Base-by-base conservation (phyloP, 345 rosid species). In the Laguncularia racemosa region DNA sequence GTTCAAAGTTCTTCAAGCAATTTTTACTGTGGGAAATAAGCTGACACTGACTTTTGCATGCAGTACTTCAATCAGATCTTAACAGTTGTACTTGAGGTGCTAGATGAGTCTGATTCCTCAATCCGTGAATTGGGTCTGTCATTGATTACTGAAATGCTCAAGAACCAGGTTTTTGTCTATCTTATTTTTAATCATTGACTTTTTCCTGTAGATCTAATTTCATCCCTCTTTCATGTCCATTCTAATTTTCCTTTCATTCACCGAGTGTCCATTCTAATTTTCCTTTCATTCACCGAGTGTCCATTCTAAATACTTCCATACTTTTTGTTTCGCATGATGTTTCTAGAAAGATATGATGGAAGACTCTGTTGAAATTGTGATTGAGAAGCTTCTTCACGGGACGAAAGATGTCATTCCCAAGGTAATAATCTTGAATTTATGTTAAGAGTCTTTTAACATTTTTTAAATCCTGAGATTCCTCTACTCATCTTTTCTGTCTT, bases 21-120 rank as follows among this genome's bases (percentile, higher is more conserved):
- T 33, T 33, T 10, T 33, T 4, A 6, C 40, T 23, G 13, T 58
- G 0, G 9, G 50, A 20, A 58, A 38, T 40, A 16, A 43, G 49
- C 52, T 52, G 28, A 44, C 61, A 33, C 50, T 68, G 60, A 44
- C 47, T 56, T 28, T 49, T 46, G 52, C 16, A 49, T 66, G 75
- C 95, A 93, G 99, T 93, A 85, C 74, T 85, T 88, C 81, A 93
- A 89, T 76, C 99, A 87, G 77, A 89, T 93, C 73, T 78, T 89
- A 84, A 85, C 92, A 54, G 89, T 88, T 56, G 95, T 93, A 64
- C 97, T 93, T 65, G 99, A 93, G 76, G 88, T 87, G 68, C 63
- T 89, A 55, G 97, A 89, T 75, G 88, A 82, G 57, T 66, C 83
- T 50, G 92, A 85, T 74, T 73, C 78, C 50, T 68, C 90, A 48